A percentile compares a stretch with the other conserved stretches of the same genome.
phyloP scores from a whole-genome alignment of 208 protist species.

The Borovskyia barvae region DNA sequence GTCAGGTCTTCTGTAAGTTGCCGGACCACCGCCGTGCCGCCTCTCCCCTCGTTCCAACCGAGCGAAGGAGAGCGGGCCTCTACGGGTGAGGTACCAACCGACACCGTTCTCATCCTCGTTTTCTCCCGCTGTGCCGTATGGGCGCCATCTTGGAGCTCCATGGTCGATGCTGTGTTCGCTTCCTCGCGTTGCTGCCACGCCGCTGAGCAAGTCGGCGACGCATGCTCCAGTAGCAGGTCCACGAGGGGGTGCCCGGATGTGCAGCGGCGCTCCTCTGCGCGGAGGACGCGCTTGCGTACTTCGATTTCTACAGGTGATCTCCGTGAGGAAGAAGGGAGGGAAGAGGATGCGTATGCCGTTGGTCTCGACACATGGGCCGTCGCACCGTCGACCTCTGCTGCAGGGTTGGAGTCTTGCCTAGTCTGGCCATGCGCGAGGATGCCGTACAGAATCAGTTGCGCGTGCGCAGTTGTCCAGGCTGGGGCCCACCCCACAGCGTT shows the following conservation, averaged over 20 bases:
- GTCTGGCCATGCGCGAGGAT: not conserved
- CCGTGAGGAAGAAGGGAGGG: no score
- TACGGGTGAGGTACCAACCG: no score
- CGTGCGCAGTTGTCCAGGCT: slow-evolving; percentile 21
- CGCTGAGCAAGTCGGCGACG: not conserved
- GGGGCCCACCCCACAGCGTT: slow-evolving; percentile 9
- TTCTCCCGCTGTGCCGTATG: no score
- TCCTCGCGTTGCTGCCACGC: slow-evolving; percentile 1
- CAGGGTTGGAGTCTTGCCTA: no score
- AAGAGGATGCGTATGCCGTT: no score
- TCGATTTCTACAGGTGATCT: no score
- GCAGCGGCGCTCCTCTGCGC: not conserved
- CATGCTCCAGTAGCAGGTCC: slow-evolving; percentile 3
- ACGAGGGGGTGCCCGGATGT: slow-evolving; percentile 9
- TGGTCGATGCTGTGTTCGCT: no score
- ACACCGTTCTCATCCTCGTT: no score
- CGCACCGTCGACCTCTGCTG: no score
- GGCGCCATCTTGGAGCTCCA: no score
- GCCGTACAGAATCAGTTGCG: slow-evolving; percentile 6
- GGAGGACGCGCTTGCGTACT: no score
- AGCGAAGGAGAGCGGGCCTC: not conserved
- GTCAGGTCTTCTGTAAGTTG: not conserved
- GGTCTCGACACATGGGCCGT: no score
- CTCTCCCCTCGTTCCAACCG: slow-evolving; percentile 27
- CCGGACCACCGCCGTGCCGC: not conserved